These are phyloP conservation scores for Colletotrichum sublineola DNA, from an alignment of 2,329 filamentous ascomycete species.

Conservation along the genomic window DNA sequence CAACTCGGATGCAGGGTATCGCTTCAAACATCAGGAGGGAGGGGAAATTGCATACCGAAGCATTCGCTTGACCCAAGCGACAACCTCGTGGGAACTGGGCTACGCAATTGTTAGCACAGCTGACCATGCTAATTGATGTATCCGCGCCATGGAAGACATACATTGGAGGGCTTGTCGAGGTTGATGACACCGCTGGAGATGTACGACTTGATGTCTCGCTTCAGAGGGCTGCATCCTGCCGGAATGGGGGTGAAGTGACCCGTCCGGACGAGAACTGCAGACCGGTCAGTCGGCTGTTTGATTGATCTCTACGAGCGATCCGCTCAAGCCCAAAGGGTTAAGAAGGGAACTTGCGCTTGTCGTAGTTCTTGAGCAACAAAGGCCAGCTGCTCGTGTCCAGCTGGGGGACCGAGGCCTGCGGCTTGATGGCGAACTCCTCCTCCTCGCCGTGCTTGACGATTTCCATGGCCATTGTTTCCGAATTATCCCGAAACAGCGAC, in stretches of 20 bases:
- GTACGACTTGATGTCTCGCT: constrained; percentile 96
- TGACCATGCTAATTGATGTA: neutral
- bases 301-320: constrained; percentile 42
- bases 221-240: constrained; percentile 89
- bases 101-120: constrained; percentile 24
- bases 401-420: constrained; percentile 81
- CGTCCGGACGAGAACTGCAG: constrained; percentile 86
- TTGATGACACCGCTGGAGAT: constrained; percentile 98
- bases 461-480: constrained; percentile 61
- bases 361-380: constrained; percentile 95
- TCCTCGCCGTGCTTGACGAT: constrained; percentile 63
- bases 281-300: constrained; percentile 42
- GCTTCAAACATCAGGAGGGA: constrained; percentile 5
- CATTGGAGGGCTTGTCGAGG: constrained; percentile 76
- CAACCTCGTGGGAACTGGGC: constrained; percentile 86
- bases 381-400: constrained; percentile 93
- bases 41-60: constrained; percentile 72
- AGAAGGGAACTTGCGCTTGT: constrained; percentile 76
- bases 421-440: constrained; percentile 91
- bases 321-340: constrained; percentile 27
- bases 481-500: constrained; percentile 27
- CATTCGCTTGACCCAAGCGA: constrained; percentile 99
- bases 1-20: constrained; percentile 10
- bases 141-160: constrained; percentile 8
- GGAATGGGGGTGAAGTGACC: constrained; percentile 98